phyloP scores from a whole-genome alignment of 2,329 filamentous ascomycete genomes.

The Neofusicoccum laricinum region DNA sequence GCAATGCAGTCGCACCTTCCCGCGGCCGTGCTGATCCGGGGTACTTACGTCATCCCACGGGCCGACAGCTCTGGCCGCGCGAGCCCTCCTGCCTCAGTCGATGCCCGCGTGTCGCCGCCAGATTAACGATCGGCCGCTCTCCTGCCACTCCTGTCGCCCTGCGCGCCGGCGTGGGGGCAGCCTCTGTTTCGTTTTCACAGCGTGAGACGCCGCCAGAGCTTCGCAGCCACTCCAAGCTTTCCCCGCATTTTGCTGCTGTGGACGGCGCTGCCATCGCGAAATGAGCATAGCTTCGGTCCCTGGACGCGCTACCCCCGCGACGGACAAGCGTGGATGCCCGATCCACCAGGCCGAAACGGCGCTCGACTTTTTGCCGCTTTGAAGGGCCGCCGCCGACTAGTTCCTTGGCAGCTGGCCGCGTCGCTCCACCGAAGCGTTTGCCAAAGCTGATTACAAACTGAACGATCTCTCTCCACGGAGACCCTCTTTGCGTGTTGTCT shows the following conservation, averaged over 20 bases:
- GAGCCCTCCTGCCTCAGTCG: background rate
- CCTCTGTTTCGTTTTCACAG: background rate
- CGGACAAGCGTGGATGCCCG: background rate
- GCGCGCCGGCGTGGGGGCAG: background rate
- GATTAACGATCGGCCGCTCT: background rate
- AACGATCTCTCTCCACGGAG: background rate
- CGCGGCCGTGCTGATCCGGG: slow-evolving; percentile 3
- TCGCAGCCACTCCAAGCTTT: background rate
- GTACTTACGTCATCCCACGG: slow-evolving; percentile 3
- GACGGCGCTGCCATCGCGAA: background rate
- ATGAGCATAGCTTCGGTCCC: background rate
- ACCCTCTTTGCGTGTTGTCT: background rate
- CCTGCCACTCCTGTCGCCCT: background rate
- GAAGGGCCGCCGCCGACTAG: background rate
- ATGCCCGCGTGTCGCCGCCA: background rate
- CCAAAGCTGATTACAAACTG: slow-evolving; percentile 12
- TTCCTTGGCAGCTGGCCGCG: slow-evolving; percentile 1
- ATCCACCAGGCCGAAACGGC: background rate
- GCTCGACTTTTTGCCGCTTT: background rate
- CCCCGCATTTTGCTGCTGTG: slow-evolving; percentile 3
- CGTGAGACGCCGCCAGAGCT: background rate
- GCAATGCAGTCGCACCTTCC: background rate
- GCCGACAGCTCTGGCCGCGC: background rate
- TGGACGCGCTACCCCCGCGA: background rate
- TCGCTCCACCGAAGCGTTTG: slow-evolving; percentile 4